Base-by-base conservation (phyloP, 352 stramenopile genomes). In the Globisporangium iwayamae region DNA sequence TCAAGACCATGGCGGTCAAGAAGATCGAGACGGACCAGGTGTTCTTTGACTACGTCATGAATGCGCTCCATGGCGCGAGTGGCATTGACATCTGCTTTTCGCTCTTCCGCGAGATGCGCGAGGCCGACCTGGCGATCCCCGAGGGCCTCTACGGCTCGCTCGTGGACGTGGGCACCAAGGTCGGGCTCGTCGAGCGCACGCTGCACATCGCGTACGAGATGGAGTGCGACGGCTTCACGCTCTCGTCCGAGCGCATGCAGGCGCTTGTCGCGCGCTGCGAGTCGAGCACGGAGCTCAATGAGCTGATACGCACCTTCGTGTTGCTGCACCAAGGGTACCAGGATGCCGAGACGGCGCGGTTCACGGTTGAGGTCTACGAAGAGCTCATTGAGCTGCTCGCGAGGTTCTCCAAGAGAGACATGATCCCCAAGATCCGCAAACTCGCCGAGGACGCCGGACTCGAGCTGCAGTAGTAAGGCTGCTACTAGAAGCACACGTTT, bases 201-300 rank as follows among this genome's bases (percentile, higher is more conserved):
- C 69, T 93, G 52, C 76, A 89, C 56, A 51, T 93, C 20, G 85
- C 85, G 14, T 91, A 88, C 71, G 88, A 93, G 58, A 93, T 93
- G 85, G 85, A 93, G 58, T 93, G 85, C 63, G 85, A 93, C 53
- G 85, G 85, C 32, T 81, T 85, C 45, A 57, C 66, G 22, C 61
- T 93, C 20, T 78, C 73, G 14, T 75, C 76, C 0, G 60, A 68
- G 13, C 79, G 90, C 57, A 62, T 91, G 61, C 72, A 78, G 38
- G 71, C 65, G 45, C 68, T 93, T 30, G 75, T 89, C 51, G 57
- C 65, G 22, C 73, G 68, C 4, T 86, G 75, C 52, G 69, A 77
- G 25, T 81, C 75, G 16, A 67, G 76, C 22, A 39, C 66, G 1
- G 85, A 93, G 63, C 70, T 85, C 36, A 56, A 55, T 1, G 78